A percentile compares a stretch with the other conserved stretches of the same genome.
Evolutionary conservation across 768 basidiomycete genomes (phyloP).

Genomic region (Hygrocybe coccinea): DNA sequence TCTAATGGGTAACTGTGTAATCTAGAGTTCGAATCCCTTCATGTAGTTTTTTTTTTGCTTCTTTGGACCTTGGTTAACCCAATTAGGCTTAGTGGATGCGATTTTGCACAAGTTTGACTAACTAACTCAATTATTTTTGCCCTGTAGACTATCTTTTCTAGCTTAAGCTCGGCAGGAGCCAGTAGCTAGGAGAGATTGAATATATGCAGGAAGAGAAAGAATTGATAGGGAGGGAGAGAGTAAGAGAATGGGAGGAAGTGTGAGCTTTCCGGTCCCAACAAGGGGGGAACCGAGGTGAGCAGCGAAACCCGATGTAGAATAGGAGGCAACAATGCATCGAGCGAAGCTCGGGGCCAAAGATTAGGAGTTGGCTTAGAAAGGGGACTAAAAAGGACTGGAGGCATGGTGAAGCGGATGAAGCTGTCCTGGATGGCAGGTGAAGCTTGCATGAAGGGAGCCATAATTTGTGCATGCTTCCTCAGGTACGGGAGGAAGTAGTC

Average conservation of each 20-base stretch:
- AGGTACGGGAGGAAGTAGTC: conserved; percentile 30
- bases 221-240: too few species aligned
- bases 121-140: too few species aligned
- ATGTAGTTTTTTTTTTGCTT: too few species aligned
- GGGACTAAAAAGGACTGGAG: not conserved
- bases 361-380: conserved; percentile 2
- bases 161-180: too few species aligned
- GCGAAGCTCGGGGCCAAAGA: conserved; percentile 3
- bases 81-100: too few species aligned
- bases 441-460: conserved; percentile 28
- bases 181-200: too few species aligned
- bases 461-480: conserved; percentile 21
- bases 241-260: not conserved
- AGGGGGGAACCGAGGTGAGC: conserved; percentile 4
- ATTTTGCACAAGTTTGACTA: too few species aligned
- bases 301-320: conserved; percentile 6
- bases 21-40: too few species aligned
- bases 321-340: conserved; percentile 12
- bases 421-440: conserved; percentile 6
- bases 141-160: too few species aligned
- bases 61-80: too few species aligned
- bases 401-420: conserved; percentile 13
- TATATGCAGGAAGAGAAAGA: too few species aligned
- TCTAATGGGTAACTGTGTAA: too few species aligned
- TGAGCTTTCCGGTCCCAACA: not conserved